Base-by-base conservation (phyloP, 805 yeast genomes). In the Sugiyamaella americana region DNA sequence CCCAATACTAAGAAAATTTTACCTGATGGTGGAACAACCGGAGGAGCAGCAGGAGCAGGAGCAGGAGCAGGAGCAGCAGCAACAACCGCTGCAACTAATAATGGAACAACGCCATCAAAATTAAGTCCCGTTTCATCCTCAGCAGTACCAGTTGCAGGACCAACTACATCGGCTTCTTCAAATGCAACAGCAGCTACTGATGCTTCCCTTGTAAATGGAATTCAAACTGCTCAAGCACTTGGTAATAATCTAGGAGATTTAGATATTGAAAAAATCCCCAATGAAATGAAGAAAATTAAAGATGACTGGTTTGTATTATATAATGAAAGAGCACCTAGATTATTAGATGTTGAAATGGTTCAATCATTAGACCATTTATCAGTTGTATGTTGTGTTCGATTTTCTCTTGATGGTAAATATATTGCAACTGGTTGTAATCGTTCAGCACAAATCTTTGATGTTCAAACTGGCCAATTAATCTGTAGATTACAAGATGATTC, bases 381-480 rank as follows among this genome's bases (percentile, higher is more conserved):
- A 1, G 98, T 91, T 39, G 98, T 91, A 43, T 93, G 98, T 72
- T 91, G 98, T 67, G 98, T 91, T 49, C 76, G 95, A 51, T 91
- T 93, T 71, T 81, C 89, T 49, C 80, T 80, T 54, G 95, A 87
- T 64, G 98, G 98, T 52, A 84, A 85, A 68, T 86, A 78, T 62
- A 73, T 91, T 56, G 98, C 98, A 21, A 91, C 98, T 13, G 98
- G 98, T 41, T 89, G 97, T 72, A 93, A 91, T 71, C 87, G 88
- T 63, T 79, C 94, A 37, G 93, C 98, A 2, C 96, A 89, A 67
- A 96, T 91, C 48, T 91, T 83, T 68, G 84, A 85, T 55, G 97
- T 89, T 43, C 84, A 83, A 59, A 84, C 95, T 18, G 98, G 98
- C 57, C 89, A 85, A 59, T 73, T 87, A 52, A 80, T 87, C 51